Evolutionary conservation across 345 rosid genomes (phyloP).

Genomic region (Salix dunnii): DNA sequence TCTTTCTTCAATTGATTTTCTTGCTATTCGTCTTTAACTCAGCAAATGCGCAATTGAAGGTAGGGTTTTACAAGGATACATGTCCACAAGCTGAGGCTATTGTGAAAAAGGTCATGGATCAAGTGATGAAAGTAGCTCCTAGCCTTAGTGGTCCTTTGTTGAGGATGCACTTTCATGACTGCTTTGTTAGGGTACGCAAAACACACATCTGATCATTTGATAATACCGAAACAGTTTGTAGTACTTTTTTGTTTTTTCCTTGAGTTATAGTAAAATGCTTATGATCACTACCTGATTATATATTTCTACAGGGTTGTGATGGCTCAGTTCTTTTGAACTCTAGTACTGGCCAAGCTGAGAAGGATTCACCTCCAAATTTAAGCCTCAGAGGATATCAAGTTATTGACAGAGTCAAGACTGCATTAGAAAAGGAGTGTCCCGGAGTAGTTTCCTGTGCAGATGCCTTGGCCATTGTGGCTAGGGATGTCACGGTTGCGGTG

Average conservation of each 20-base stretch:
- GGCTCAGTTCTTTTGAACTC: conserved; percentile 67
- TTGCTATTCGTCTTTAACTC: conserved; percentile 23
- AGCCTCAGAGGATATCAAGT: conserved; percentile 55
- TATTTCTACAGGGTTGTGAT: conserved; percentile 64
- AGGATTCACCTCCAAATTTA: conserved; percentile 43
- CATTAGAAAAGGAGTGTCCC: conserved; percentile 65
- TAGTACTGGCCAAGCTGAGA: conserved; percentile 46
- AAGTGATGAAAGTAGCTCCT: conserved; percentile 38
- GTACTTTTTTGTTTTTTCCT: neutral
- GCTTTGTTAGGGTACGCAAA: conserved; percentile 57
- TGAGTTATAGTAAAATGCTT: neutral
- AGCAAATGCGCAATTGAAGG: conserved; percentile 41
- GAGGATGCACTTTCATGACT: conserved; percentile 80
- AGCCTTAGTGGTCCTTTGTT: conserved; percentile 56
- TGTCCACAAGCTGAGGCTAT: conserved; percentile 53
- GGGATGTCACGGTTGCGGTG: conserved; percentile 55
- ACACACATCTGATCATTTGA: neutral
- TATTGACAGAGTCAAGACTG: conserved; percentile 56
- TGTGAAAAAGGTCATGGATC: conserved; percentile 25
- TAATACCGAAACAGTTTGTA: neutral
- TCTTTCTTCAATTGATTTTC: conserved; percentile 20
- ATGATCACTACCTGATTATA: neutral
- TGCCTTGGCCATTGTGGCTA: conserved; percentile 57
- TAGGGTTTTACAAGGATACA: conserved; percentile 49
- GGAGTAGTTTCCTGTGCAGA: conserved; percentile 80